Base-by-base conservation (phyloP, 495 filamentous ascomycete genomes). In the Platismatia glauca region DNA sequence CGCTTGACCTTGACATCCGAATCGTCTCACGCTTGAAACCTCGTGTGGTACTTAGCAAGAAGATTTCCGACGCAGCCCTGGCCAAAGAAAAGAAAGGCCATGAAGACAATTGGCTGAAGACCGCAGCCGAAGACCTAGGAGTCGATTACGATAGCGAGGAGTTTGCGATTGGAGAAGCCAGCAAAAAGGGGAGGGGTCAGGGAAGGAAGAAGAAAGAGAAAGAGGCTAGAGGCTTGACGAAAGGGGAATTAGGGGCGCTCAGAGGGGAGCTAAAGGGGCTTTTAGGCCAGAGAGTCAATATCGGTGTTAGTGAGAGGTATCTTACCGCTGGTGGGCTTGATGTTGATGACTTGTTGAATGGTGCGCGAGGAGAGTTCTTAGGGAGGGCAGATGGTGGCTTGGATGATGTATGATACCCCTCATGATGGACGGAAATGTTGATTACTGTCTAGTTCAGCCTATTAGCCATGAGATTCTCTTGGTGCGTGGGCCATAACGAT, bases 111-210 rank as follows among this genome's bases (percentile, higher is more conserved):
- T 95, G 90, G 88, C 73, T 97, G 60, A 82, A 82, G 39, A 80
- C 79, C 16, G 94, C 92, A 0, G 95, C 94, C 2, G 91, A 97
- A 57, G 94, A 97, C 65, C 81, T 98, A 5, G 94, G 94, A 3
- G 88, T 97, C 8, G 94, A 97, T 31, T 93, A 93, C 69, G 90
- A 97, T 69, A 88, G 85, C 65, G 91, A 96, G 27, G 89, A 91
- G 56, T 86, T 94, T 56, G 85, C 88, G 63, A 74, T 78, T 46
- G 69, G 71, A 24, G 79, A 75, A 15, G 80, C 82, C 15, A 75
- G 75, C 56, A 84, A 86, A 68, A 82, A 82, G 58, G 84, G 86
- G 9, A 83, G 89, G 46, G 89, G 89, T 5, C 77, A 79, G 61
- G 89, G 87, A 12, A 79, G 89, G 64, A 87, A 89, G 71, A 78